Conservation (phyloP, 805 yeast genomes). For the Maudiozyma saulgeensis region DNA sequence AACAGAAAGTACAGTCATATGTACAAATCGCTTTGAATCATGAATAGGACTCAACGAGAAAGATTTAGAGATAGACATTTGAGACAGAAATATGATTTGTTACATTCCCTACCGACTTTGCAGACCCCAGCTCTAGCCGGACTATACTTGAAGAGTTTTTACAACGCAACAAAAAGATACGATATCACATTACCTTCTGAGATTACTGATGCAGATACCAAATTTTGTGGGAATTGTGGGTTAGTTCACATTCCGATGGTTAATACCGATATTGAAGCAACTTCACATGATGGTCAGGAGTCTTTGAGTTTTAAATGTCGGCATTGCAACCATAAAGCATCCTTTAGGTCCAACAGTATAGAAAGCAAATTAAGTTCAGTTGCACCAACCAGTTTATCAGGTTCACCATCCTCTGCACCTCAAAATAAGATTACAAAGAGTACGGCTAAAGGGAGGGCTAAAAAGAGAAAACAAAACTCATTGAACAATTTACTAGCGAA, state of each 20-base stretch:
- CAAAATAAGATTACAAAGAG: constrained; percentile 6
- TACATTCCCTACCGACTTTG: constrained; percentile 19
- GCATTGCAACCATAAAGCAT: constrained; percentile 18
- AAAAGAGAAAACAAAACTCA: constrained; percentile 39
- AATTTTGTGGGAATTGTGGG: constrained; percentile 27
- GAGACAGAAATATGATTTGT: constrained; percentile 21
- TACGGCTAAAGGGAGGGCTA: constrained; percentile 33
- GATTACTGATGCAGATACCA: constrained; percentile 12
- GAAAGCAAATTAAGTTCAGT: neutral
- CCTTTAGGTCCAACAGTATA: neutral
- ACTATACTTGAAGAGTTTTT: constrained; percentile 24
- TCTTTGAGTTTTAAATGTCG: constrained; percentile 18
- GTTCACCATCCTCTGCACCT: neutral
- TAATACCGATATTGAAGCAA: constrained; percentile 7
- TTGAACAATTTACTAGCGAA: constrained; percentile 33
- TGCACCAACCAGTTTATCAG: neutral
- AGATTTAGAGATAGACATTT: constrained; percentile 20
- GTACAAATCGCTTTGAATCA: neutral
- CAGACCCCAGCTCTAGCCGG: constrained; percentile 20
- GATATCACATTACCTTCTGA: constrained; percentile 18
- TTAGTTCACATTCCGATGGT: constrained; percentile 24
- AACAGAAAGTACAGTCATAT: neutral
- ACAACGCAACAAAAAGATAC: constrained; percentile 23
- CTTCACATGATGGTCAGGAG: constrained; percentile 9
- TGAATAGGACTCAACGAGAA: constrained; percentile 21